Conservation (phyloP, 2,329 filamentous ascomycete genomes). For the Exophiala mesophila region DNA sequence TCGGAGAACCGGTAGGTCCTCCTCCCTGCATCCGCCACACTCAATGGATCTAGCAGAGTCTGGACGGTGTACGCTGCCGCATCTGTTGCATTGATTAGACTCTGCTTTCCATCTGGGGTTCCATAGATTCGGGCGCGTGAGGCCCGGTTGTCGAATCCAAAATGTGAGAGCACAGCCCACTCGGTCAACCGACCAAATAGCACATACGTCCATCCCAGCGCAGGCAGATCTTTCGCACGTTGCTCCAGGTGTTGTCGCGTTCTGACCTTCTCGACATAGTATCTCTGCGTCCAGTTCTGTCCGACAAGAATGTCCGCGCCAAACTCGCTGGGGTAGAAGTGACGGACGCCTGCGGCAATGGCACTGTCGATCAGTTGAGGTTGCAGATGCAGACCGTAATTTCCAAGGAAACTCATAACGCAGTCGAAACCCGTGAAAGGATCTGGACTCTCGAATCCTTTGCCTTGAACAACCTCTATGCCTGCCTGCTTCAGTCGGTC, state of each 20-base stretch:
- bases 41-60: slow-evolving; percentile 7
- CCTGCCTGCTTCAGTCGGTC: not conserved
- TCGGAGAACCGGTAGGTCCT: slow-evolving; percentile 14
- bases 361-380: slow-evolving; percentile 38
- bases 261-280: slow-evolving; percentile 29
- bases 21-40: not conserved
- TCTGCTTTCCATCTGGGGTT: slow-evolving; percentile 6
- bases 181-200: slow-evolving; percentile 33
- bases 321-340: slow-evolving; percentile 38
- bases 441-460: not conserved
- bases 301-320: slow-evolving; percentile 15
- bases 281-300: slow-evolving; percentile 13
- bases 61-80: slow-evolving; percentile 10
- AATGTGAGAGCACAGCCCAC: slow-evolving; percentile 27
- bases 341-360: slow-evolving; percentile 37
- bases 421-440: slow-evolving; percentile 15
- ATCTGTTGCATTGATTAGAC: slow-evolving; percentile 9
- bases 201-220: slow-evolving; percentile 31
- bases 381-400: slow-evolving; percentile 20
- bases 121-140: slow-evolving; percentile 9
- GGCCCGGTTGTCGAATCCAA: slow-evolving; percentile 9
- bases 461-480: slow-evolving; percentile 1
- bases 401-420: slow-evolving; percentile 16
- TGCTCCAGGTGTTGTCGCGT: slow-evolving; percentile 28
- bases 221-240: slow-evolving; percentile 13